phyloP scores from a whole-genome alignment of 2,329 filamentous ascomycete genomes.

The Penicillium sp. region DNA sequence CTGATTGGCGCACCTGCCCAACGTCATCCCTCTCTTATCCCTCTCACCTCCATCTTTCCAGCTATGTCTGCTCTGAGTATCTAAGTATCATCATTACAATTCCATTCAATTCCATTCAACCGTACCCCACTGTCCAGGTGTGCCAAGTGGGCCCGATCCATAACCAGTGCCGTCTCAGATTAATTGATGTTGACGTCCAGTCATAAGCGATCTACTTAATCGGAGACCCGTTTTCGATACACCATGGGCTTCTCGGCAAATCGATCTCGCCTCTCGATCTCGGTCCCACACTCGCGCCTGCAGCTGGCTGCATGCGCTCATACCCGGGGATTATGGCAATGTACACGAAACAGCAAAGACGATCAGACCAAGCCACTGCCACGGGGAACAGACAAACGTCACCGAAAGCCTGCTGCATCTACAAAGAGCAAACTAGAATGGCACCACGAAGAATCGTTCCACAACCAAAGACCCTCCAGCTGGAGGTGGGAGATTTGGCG shows the following conservation, averaged over 20 bases:
- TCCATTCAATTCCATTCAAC: no score
- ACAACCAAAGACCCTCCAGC: slow-evolving; percentile 1
- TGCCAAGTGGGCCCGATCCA: no score
- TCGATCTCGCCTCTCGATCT: neutral
- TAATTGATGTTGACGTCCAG: neutral
- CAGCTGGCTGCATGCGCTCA: slow-evolving; percentile 2
- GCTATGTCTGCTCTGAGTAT: no score
- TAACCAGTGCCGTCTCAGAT: neutral
- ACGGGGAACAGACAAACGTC: slow-evolving; percentile 8
- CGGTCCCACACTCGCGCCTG: neutral
- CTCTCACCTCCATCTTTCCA: no score
- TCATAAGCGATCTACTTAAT: neutral
- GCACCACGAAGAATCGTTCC: slow-evolving; percentile 5
- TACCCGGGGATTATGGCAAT: slow-evolving; percentile 11
- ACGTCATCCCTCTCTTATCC: no score
- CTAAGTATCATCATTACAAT: no score
- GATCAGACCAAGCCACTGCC: slow-evolving; percentile 13
- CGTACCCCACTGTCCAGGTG: no score
- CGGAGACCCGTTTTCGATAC: neutral
- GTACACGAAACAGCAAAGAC: slow-evolving; percentile 10
- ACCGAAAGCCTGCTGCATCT: slow-evolving; percentile 10
- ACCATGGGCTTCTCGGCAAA: slow-evolving; percentile 20
- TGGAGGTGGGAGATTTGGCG: slow-evolving; percentile 4
- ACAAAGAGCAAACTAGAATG: slow-evolving; percentile 7
- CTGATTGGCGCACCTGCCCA: no score